A percentile compares a stretch with the other conserved stretches of the same genome.
phyloP scores from a whole-genome alignment of 352 stramenopile species.

The Pythium periplocum region DNA sequence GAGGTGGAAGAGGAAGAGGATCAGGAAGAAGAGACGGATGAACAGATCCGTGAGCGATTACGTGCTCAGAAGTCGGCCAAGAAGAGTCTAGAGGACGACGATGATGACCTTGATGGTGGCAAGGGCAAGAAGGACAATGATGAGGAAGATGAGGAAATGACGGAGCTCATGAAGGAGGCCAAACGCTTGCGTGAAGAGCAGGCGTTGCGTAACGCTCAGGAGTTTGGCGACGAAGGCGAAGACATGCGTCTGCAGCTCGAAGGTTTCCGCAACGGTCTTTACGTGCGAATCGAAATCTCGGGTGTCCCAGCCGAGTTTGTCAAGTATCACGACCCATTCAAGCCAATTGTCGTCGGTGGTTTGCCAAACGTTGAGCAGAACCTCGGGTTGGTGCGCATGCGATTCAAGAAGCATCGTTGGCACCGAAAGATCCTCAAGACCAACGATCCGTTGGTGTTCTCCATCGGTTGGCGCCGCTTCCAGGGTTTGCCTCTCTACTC shows the following conservation, averaged over 20 bases:
- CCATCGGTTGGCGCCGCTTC: slow-evolving; percentile 98
- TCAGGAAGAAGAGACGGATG: slow-evolving; percentile 55
- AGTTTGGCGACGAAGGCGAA: slow-evolving; percentile 95
- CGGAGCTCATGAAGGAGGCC: slow-evolving; percentile 79
- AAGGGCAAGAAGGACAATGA: slow-evolving; percentile 32
- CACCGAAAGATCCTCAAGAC: slow-evolving; percentile 98
- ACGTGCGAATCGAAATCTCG: slow-evolving; percentile 96
- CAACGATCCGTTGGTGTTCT: slow-evolving; percentile 98
- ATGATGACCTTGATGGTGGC: slow-evolving; percentile 20
- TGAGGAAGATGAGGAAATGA: slow-evolving; percentile 84
- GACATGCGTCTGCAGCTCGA: slow-evolving; percentile 90
- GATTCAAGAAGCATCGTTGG: slow-evolving; percentile 99
- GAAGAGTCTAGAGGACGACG: slow-evolving; percentile 68
- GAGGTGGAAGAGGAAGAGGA: slow-evolving; percentile 24
- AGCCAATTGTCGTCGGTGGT: slow-evolving; percentile 89
- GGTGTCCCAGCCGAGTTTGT: slow-evolving; percentile 94
- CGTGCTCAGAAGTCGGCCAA: slow-evolving; percentile 90
- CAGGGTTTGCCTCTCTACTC: slow-evolving; percentile 98
- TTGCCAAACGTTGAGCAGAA: slow-evolving; percentile 95
- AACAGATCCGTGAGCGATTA: slow-evolving; percentile 80
- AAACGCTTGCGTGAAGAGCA: slow-evolving; percentile 81
- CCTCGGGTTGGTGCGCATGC: slow-evolving; percentile 92
- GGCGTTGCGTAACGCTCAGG: slow-evolving; percentile 84
- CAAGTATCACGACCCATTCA: slow-evolving; percentile 90
- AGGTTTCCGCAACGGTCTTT: slow-evolving; percentile 95